phyloP scores from a whole-genome alignment of 176 grass and related monocot genomes.

The Aegilops bicornis region DNA sequence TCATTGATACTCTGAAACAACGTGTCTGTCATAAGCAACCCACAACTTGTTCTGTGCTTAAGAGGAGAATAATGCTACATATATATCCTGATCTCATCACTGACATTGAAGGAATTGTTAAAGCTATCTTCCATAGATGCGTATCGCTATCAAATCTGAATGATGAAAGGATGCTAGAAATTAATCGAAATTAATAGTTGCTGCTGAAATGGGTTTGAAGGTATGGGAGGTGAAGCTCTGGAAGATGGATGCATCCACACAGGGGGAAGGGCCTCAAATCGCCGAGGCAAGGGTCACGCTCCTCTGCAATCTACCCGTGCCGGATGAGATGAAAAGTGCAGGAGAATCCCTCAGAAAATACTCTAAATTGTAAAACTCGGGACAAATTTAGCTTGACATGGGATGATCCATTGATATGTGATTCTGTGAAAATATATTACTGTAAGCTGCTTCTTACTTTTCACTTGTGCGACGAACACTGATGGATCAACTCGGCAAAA shows the following conservation, averaged over 20 bases:
- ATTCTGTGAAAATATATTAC: not conserved
- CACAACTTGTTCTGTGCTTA: not conserved
- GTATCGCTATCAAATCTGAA: not conserved
- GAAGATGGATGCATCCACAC: conserved; percentile 50
- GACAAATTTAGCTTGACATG: not conserved
- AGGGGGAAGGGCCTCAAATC: conserved; percentile 40
- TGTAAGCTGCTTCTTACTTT: not conserved
- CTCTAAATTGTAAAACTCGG: conserved; percentile 37
- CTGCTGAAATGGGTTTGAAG: conserved; percentile 22
- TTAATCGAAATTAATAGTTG: not conserved
- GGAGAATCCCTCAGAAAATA: conserved; percentile 59
- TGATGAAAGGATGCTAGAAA: not conserved
- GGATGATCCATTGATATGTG: not conserved
- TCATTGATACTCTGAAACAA: not conserved
- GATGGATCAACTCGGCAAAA: not conserved
- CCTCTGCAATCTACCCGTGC: conserved; percentile 52
- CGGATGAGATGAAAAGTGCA: conserved; percentile 42
- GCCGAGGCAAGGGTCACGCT: conserved; percentile 65
- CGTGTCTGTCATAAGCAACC: not conserved
- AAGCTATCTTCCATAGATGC: not conserved
- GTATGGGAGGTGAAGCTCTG: conserved; percentile 75
- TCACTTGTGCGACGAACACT: not conserved
- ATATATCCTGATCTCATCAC: not conserved
- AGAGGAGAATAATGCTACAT: not conserved
- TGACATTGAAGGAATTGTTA: not conserved